Conservation (phyloP, 495 filamentous ascomycete species). For the Lasiosphaeris hirsuta region DNA sequence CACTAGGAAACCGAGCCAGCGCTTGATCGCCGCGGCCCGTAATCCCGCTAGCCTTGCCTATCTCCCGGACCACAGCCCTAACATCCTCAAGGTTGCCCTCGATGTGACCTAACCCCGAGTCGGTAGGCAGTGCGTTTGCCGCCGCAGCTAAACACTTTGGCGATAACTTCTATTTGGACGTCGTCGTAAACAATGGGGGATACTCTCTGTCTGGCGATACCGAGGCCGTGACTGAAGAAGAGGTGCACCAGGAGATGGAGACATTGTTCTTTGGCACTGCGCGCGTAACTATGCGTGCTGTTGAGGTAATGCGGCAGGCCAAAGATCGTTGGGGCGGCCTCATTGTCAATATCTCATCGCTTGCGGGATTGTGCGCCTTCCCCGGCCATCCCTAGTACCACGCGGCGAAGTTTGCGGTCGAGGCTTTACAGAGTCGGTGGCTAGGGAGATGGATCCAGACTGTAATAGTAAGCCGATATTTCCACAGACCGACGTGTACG, state of each 20-base stretch:
- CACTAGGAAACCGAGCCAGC: constrained; percentile 36
- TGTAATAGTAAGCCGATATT: constrained; percentile 37
- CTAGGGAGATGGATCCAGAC: constrained; percentile 45
- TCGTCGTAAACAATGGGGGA: constrained; percentile 57
- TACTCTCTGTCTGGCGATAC: constrained; percentile 47
- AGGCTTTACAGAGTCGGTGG: constrained; percentile 53
- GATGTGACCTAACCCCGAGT: constrained; percentile 42
- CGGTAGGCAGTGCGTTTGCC: constrained; percentile 42
- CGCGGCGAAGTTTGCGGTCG: constrained; percentile 54
- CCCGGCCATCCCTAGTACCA: constrained; percentile 52
- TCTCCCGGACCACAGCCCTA: constrained; percentile 32
- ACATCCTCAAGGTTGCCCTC: constrained; percentile 43
- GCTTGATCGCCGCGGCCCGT: constrained; percentile 50
- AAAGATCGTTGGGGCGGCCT: constrained; percentile 43
- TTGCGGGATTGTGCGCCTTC: constrained; percentile 47
- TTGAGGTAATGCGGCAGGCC: constrained; percentile 46
- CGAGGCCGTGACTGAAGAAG: constrained; percentile 40
- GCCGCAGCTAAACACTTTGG: constrained; percentile 36
- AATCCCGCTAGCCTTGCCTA: constrained; percentile 34
- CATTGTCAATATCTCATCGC: constrained; percentile 51
- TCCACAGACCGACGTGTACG: neutral
- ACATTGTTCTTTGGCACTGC: constrained; percentile 56
- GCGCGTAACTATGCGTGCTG: constrained; percentile 37
- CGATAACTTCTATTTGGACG: constrained; percentile 39
- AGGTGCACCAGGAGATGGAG: constrained; percentile 44